Base-by-base conservation (phyloP, 83 land plant genomes). In the Isoetes engelmannii region DNA sequence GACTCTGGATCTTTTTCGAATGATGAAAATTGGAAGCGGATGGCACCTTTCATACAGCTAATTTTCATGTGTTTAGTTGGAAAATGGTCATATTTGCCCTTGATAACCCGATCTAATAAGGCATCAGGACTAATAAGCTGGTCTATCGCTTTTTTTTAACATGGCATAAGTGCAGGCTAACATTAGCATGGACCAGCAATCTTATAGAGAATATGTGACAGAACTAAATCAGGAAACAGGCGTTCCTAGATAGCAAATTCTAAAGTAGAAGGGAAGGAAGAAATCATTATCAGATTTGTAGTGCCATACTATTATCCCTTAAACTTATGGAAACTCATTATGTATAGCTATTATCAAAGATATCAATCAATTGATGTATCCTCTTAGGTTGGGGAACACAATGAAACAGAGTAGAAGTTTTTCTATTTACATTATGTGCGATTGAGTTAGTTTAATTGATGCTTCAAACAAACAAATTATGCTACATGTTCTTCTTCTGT, bases 321-420 rank as follows among this genome's bases (percentile, higher is more conserved):
- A 28, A 28, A 28, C 37, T 28, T 0, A 28, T 28, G 37, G 37
- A 28, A 28, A 28, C 37, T 28, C 37, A 28, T 28, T 28, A 28
- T 28, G 37, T 28, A 28, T 28, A 0, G 0, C 37, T 28, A 28
- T 28, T 28, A 28, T 28, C 37, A 28, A 0, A 28, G 2, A 0
- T 28, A 28, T 28, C 37, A 28, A 28, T 28, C 2, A 28, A 28
- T 28, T 28, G 37, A 28, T 28, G 37, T 28, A 51, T 10, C 54
- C 54, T n/a, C 15, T 51, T n/a, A 12, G 54, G 54, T 51, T n/a
- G 15, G 54, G 61, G 37, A 41, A 58, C 41, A 58, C 41, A 58
- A 41, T 20, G 4, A 58, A 41, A 58, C 41, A 4, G 4, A 58
- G 4, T 20, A 58, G 61, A 41, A 7, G 4, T 21, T 21, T 7